phyloP scores from a whole-genome alignment of 805 yeast genomes.

The Candida suzukii region DNA sequence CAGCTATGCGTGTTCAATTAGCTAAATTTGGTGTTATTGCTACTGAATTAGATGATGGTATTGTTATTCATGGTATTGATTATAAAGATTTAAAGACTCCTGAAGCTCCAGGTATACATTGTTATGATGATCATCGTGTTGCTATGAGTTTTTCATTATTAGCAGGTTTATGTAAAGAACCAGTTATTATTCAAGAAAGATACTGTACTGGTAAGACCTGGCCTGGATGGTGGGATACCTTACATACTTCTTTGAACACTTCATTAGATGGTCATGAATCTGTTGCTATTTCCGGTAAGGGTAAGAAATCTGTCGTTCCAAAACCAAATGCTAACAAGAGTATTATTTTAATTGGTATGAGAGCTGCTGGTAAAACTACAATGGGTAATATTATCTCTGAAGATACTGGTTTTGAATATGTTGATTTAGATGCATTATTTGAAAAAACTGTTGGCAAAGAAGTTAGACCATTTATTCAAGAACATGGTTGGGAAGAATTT shows the following conservation, averaged over 20 bases:
- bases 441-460: conserved; percentile 45
- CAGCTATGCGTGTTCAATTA: conserved; percentile 86
- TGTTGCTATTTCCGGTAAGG: conserved; percentile 9
- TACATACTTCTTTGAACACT: conserved; percentile 62
- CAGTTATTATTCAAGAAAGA: conserved; percentile 76
- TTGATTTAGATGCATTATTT: conserved; percentile 73
- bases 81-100: conserved; percentile 50
- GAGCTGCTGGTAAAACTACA: conserved; percentile 95
- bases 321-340: conserved; percentile 40
- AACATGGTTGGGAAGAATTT: conserved; percentile 83
- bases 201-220: conserved; percentile 95
- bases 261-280: conserved; percentile 64
- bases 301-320: conserved; percentile 11
- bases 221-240: conserved; percentile 99
- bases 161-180: conserved; percentile 57
- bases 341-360: conserved; percentile 87
- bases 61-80: conserved; percentile 70
- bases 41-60: conserved; percentile 86
- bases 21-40: conserved; percentile 87
- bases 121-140: conserved; percentile 95
- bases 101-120: conserved; percentile 49
- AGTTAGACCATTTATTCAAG: conserved; percentile 55
- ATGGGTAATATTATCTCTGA: conserved; percentile 74
- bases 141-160: conserved; percentile 94
- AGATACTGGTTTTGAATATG: conserved; percentile 54